Conservation (phyloP, 345 rosid genomes). For the Raphanus sativus region DNA sequence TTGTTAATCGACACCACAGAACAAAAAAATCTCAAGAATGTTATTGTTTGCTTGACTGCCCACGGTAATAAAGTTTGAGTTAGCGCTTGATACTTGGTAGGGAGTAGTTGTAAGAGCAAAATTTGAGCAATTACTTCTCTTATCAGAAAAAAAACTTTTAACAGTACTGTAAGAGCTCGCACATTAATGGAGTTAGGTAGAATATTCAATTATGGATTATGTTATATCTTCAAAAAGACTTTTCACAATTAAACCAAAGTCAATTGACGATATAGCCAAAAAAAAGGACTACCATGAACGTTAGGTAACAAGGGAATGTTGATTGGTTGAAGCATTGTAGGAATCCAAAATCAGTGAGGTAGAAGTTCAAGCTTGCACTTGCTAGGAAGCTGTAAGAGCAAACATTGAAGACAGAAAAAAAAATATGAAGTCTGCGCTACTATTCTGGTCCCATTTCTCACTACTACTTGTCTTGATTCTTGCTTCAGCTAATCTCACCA, state of each 20-base stretch:
- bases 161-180: neutral
- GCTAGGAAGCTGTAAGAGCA: neutral
- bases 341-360: too few species aligned
- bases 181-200: neutral
- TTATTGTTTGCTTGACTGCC: neutral
- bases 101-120: neutral
- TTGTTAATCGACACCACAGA: too few species aligned
- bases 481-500: neutral
- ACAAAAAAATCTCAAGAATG: neutral
- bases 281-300: neutral
- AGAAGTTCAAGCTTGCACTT: too few species aligned
- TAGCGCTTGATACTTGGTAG: neutral
- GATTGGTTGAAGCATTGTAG: neutral
- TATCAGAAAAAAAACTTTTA: neutral
- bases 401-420: neutral
- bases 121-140: neutral
- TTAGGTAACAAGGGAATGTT: neutral
- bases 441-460: conserved; percentile 8
- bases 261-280: neutral
- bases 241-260: neutral
- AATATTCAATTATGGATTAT: neutral
- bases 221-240: neutral
- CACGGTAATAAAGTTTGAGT: neutral
- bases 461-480: conserved; percentile 2
- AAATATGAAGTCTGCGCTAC: conserved; percentile 13